A percentile compares a stretch with the other conserved stretches of the same genome.
phyloP scores from a whole-genome alignment of 345 rosid species.

The Tarenaya hassleriana region DNA sequence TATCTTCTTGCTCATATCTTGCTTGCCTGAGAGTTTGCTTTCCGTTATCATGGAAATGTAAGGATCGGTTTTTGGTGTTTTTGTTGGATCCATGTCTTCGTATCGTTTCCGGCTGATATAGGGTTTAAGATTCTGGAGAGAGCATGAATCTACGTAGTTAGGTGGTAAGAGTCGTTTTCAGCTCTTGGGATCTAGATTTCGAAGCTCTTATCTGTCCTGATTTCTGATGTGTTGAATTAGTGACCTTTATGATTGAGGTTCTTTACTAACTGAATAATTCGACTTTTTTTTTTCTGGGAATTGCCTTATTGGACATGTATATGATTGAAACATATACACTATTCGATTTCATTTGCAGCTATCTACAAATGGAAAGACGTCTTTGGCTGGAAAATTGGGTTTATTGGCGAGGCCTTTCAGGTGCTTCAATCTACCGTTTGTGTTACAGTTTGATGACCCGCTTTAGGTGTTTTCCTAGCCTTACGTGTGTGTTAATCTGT shows the following conservation, averaged over 20 bases:
- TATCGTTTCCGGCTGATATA: not conserved
- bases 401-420: conserved; percentile 39
- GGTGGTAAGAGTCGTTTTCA: too few relatives aligned
- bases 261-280: not conserved
- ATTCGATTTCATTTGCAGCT: conserved; percentile 18
- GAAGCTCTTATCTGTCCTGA: too few relatives aligned
- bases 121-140: too few relatives aligned
- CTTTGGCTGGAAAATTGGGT: conserved; percentile 25
- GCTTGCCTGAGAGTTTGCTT: not conserved
- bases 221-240: too few relatives aligned
- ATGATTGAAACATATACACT: not conserved
- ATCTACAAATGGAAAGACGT: conserved; percentile 33
- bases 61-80: not conserved
- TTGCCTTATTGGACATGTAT: not conserved
- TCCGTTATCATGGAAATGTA: not conserved
- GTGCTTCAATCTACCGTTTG: conserved; percentile 13
- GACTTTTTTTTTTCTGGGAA: not conserved
- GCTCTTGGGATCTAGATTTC: too few relatives aligned
- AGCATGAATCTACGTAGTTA: too few relatives aligned
- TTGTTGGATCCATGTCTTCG: not conserved
- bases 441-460: not conserved
- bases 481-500: not conserved
- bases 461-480: not conserved
- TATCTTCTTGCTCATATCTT: not conserved
- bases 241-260: too few relatives aligned